A percentile compares a stretch with the other conserved stretches of the same genome.
phyloP scores from a whole-genome alignment of 2,329 filamentous ascomycete species.

The Pestalotiopsis sp. region DNA sequence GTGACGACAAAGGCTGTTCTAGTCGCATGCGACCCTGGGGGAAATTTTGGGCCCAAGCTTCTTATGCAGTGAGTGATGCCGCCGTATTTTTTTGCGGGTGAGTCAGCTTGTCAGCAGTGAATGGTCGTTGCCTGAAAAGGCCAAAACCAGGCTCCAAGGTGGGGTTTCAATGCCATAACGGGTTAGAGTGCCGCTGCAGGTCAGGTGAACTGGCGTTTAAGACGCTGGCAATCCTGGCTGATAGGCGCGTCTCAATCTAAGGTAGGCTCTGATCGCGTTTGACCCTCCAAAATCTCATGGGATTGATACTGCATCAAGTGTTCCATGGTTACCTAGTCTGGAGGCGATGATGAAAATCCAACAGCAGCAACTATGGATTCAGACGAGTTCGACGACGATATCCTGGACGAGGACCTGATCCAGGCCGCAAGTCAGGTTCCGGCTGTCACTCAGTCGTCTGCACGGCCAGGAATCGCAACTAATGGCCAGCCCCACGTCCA shows the following conservation, averaged over 20 bases:
- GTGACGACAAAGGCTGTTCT: conserved; percentile 10
- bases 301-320: background rate
- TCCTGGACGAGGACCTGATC: conserved; percentile 67
- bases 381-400: conserved; percentile 64
- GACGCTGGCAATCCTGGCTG: background rate
- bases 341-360: background rate
- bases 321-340: background rate
- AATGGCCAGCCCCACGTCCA: conserved; percentile 15
- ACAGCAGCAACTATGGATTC: conserved; percentile 43
- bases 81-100: background rate
- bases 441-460: conserved; percentile 23
- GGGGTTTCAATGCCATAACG: background rate
- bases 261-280: background rate
- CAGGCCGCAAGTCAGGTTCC: conserved; percentile 54
- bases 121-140: conserved; percentile 7
- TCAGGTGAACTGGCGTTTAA: conserved; percentile 10
- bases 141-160: background rate
- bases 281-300: background rate
- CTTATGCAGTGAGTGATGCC: background rate
- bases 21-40: conserved; percentile 1
- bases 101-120: background rate
- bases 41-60: conserved; percentile 7
- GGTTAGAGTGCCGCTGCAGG: background rate
- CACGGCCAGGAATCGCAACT: conserved; percentile 11
- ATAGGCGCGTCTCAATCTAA: background rate